phyloP scores from a whole-genome alignment of 805 yeast species.

The Pichia cabralensis region DNA sequence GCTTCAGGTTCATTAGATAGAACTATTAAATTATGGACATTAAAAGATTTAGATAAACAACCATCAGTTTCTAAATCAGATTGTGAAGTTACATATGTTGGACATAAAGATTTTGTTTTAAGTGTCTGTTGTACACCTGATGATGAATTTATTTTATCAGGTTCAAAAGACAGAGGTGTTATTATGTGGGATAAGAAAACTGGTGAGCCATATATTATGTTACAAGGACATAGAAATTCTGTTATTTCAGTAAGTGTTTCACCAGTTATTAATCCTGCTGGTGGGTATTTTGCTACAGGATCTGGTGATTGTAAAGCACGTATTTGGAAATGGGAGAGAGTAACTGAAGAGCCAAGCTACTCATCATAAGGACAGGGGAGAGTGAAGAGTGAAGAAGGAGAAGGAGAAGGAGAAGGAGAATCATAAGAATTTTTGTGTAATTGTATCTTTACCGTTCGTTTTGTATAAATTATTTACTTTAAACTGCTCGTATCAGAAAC shows the following conservation, averaged over 20 bases:
- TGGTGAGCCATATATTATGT: slow-evolving; percentile 88
- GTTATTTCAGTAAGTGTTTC: slow-evolving; percentile 92
- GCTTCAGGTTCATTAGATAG: slow-evolving; percentile 93
- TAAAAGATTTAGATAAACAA: slow-evolving; percentile 47
- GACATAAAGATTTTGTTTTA: slow-evolving; percentile 92
- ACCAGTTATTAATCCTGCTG: slow-evolving; percentile 53
- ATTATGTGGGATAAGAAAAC: slow-evolving; percentile 91
- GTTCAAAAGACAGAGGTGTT: slow-evolving; percentile 95
- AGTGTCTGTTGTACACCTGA: slow-evolving; percentile 92
- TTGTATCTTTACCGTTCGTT: too few relatives aligned
- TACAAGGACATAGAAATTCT: slow-evolving; percentile 94
- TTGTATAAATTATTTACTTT: too few relatives aligned
- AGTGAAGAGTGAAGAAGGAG: too few relatives aligned
- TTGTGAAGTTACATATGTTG: slow-evolving; percentile 88
- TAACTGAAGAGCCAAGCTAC: too few relatives aligned
- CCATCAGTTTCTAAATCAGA: slow-evolving; percentile 37
- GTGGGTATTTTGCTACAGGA: slow-evolving; percentile 92
- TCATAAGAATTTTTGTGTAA: too few relatives aligned
- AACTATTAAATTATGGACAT: slow-evolving; percentile 92
- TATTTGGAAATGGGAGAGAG: slow-evolving; percentile 78
- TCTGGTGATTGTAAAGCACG: slow-evolving; percentile 96
- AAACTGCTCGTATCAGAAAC: too few relatives aligned
- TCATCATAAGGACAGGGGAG: too few relatives aligned
- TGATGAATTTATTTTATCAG: slow-evolving; percentile 82
- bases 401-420: too few relatives aligned